A percentile compares a stretch with the other conserved stretches of the same genome.
phyloP scores from a whole-genome alignment of 495 filamentous ascomycete species.

The Cudoniella acicularis region DNA sequence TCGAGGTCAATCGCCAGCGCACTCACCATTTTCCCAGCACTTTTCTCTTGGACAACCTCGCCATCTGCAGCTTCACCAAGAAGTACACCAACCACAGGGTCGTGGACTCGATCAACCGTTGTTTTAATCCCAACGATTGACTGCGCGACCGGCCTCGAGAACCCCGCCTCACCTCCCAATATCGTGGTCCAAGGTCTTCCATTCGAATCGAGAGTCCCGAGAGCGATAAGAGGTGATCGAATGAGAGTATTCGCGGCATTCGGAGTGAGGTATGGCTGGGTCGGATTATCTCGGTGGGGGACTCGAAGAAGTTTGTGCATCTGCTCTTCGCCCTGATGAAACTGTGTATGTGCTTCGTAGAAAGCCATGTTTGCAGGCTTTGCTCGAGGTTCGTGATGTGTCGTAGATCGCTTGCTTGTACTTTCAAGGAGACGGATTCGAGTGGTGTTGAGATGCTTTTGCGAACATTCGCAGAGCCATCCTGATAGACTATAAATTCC shows the following conservation, averaged over 20 bases:
- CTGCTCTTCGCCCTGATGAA: slow-evolving; percentile 24
- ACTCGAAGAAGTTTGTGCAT: slow-evolving; percentile 23
- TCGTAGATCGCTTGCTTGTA: too few species aligned
- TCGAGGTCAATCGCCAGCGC: slow-evolving; percentile 66
- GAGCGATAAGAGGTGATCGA: slow-evolving; percentile 58
- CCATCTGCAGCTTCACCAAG: slow-evolving; percentile 38
- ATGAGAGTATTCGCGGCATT: slow-evolving; percentile 44
- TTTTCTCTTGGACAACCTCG: slow-evolving; percentile 35
- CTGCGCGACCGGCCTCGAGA: slow-evolving; percentile 53
- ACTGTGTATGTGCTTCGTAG: slow-evolving; percentile 20
- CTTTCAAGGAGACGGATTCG: too few species aligned
- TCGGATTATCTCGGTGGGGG: slow-evolving; percentile 22
- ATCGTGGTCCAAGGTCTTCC: slow-evolving; percentile 70
- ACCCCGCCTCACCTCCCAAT: slow-evolving; percentile 68
- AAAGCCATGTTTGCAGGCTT: slow-evolving; percentile 18
- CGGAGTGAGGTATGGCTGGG: slow-evolving; percentile 14
- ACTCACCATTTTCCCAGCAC: slow-evolving; percentile 41
- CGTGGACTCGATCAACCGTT: slow-evolving; percentile 52
- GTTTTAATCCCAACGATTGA: slow-evolving; percentile 57
- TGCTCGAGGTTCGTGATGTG: too few species aligned
- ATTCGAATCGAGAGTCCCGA: slow-evolving; percentile 63
- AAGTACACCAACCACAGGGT: slow-evolving; percentile 61
- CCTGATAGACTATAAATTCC: too few species aligned
- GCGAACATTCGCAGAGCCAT: too few species aligned
- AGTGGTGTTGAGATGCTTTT: too few species aligned